A percentile compares a stretch with the other conserved stretches of the same genome.
Evolutionary conservation across 148 eudicot genomes (phyloP).

Genomic region (Chenopodium quinoa): DNA sequence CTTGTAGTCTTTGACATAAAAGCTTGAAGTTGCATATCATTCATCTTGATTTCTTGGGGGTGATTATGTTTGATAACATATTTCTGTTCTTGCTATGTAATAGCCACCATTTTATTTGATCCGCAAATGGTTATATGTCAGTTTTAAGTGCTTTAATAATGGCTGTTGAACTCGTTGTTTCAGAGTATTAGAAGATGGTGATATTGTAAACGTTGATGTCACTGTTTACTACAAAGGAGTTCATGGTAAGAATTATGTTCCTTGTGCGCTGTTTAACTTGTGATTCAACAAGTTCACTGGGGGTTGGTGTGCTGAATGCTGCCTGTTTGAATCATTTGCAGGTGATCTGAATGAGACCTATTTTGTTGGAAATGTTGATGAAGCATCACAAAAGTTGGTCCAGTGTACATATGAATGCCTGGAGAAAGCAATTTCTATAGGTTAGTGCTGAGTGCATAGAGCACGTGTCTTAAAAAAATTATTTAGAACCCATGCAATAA

Average conservation of each 20-base stretch:
- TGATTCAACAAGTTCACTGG: background rate
- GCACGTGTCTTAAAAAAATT: background rate
- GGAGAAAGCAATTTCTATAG: conserved; percentile 93
- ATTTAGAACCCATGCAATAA: background rate
- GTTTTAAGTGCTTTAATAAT: conserved; percentile 12
- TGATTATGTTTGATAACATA: background rate
- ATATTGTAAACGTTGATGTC: conserved; percentile 95
- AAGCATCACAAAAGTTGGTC: conserved; percentile 71
- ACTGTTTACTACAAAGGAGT: conserved; percentile 93
- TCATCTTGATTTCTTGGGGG: background rate
- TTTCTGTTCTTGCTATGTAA: background rate
- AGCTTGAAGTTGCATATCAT: background rate
- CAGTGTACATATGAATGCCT: conserved; percentile 93
- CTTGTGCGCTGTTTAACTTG: background rate
- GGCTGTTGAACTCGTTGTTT: conserved; percentile 20
- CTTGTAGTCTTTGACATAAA: background rate
- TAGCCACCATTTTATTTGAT: background rate
- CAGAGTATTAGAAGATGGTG: conserved; percentile 98
- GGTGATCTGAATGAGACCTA: conserved; percentile 98
- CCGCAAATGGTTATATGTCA: background rate
- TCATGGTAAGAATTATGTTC: conserved; percentile 61
- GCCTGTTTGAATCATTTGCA: conserved; percentile 33
- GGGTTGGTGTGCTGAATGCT: conserved; percentile 1
- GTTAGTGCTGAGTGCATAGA: conserved; percentile 35
- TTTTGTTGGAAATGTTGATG: conserved; percentile 98